Base-by-base conservation (phyloP, 2,329 filamentous ascomycete genomes). In the Uncinocarpus reesii region DNA sequence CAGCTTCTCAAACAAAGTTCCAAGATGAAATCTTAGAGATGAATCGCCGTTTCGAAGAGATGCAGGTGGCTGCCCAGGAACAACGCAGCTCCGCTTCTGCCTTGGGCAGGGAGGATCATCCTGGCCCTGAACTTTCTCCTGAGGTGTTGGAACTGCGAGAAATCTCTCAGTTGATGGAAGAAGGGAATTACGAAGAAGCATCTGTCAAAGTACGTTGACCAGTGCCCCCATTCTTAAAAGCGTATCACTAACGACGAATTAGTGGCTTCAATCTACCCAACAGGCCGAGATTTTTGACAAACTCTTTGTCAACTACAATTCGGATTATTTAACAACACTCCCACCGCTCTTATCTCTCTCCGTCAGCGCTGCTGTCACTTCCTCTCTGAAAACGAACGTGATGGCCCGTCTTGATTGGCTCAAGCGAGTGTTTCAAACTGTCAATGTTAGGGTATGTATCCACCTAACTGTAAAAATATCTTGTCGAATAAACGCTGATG, bases 181-280 rank as follows among this genome's bases (percentile, higher is more conserved):
- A 63, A 6, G 62, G 64, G 18, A 61, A 58, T 40, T 68, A 64
- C 42, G 71, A 73, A 55, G 69, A 70, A 49, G 71, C 63, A 20
- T 69, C 69, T 3, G 61, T 73, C 34, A 70, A 65, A 60, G 68
- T 71, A 55, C 42, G 62, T 26, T 26, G 5, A 15, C 28, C 10
- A 15, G 2, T 24, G 1, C 8, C 21, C 11, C 23, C 16, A 23
- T 6, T n/a, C 21, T 18, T 26, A 7, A 6, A 37, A 18, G 11
- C 15, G 42, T 38, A 34, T 34, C 21, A 42, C 41, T 41, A 42
- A 54, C 36, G 28, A 40, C 46, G 23, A 46, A 48, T 70, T 47
- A 68, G 70, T 83, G 79, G 79, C 68, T 83, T 41, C 78, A 80
- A 66, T 82, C 79, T 4, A 61, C 65, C 26, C 73, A 75, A 48